Base-by-base conservation (phyloP, 2,329 filamentous ascomycete genomes). In the Hirsutella rhossiliensis region DNA sequence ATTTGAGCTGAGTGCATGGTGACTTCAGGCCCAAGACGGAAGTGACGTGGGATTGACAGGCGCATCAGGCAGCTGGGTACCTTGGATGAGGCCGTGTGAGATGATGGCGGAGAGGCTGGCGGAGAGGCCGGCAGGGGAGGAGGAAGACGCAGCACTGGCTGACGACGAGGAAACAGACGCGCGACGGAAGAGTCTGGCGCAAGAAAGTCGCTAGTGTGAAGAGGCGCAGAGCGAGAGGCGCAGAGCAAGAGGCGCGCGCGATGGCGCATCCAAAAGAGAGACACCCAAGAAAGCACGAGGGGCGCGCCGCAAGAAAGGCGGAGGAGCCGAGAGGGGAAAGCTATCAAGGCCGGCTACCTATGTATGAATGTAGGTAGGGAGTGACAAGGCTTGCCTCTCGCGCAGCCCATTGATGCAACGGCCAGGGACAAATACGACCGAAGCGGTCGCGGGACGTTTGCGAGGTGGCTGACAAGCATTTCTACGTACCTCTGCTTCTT, bases 21-120 rank as follows among this genome's bases (percentile, higher is more conserved):
- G 18, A 42, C 37, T 19, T 43, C 17, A 43, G 42, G 47, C 41
- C 47, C 46, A 37, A 48, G 44, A 38, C 30, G 42, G 38, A 43
- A 44, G 38, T 44, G 44, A 47, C 42, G 36, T 37, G 41, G 43
- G 29, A 41, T 32, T 18, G 30, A 40, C 17, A 19, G n/a, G 28
- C 23, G 41, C 43, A 47, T 49, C 48, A 46, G 52, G 54, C 49
- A 59, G 50, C 46, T 53, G 46, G 45, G 45, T 46, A 44, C 42
- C 42, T 44, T 34, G 40, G 15, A 37, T 37, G 13, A 32, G 18
- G 23, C 23, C 18, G 34, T 36, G 17, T 36, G 34, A 36, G n/a
- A n/a, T 13, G 34, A 17, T 17, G 18, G 8, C 30, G 34, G 7
- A 36, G 7, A 34, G 19, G 18, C 29, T 20, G 23, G 27, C 12